phyloP scores from a whole-genome alignment of 2,329 filamentous ascomycete species.

The Fonsecaea monophora region DNA sequence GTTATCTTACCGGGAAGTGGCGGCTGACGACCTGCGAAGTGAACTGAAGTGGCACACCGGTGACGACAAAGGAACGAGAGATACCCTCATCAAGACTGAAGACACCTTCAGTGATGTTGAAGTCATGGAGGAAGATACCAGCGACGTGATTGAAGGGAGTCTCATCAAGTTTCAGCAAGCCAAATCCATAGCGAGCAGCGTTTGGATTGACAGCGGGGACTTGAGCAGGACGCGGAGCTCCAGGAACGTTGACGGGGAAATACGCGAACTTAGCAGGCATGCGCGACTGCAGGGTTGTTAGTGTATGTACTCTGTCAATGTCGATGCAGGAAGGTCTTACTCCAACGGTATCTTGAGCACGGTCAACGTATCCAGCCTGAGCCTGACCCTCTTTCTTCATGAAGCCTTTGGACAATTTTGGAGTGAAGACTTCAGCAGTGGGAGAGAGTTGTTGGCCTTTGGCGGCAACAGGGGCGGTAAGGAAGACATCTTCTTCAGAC shows the following conservation, averaged over 20 bases:
- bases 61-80: constrained; percentile 35
- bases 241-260: constrained; percentile 9
- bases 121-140: constrained; percentile 24
- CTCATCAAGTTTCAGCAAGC: constrained; percentile 7
- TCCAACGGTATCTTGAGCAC: constrained; percentile 6
- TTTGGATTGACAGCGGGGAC: constrained; percentile 4
- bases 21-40: constrained; percentile 47
- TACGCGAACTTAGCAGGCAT: constrained; percentile 6
- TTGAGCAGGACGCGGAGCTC: neutral
- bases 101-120: constrained; percentile 27
- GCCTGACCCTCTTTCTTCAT: constrained; percentile 12
- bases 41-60: constrained; percentile 41
- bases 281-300: constrained; percentile 9
- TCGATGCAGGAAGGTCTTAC: constrained; percentile 14
- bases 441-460: constrained; percentile 34
- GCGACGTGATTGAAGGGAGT: constrained; percentile 8
- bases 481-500: constrained; percentile 32
- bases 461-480: constrained; percentile 48
- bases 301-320: neutral
- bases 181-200: constrained; percentile 8
- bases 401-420: constrained; percentile 14
- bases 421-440: constrained; percentile 38
- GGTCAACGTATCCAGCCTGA: constrained; percentile 3
- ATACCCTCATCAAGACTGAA: constrained; percentile 37
- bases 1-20: constrained; percentile 49